Percentiles rank a stretch among this genome's conserved stretches.
Conservation (phyloP, 495 filamentous ascomycete species). For the Penicillium goetzii region DNA sequence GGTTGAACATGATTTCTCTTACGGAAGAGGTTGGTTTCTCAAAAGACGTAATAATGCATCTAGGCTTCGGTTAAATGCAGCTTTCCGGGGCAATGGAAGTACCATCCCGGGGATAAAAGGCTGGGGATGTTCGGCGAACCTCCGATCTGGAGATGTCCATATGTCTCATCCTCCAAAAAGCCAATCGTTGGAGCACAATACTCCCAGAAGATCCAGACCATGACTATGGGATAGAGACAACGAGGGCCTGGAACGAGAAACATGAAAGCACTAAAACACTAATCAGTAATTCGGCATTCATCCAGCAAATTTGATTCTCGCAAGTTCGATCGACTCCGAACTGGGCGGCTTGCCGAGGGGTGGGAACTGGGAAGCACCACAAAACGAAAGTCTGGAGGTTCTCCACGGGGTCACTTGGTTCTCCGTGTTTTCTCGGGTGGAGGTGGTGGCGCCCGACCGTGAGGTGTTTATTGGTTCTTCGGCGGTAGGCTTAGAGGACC, state of each 20-base stretch:
- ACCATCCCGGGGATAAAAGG: neutral
- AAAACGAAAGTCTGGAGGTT: constrained; percentile 6
- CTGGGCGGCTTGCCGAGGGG: constrained; percentile 12
- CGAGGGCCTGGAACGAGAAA: neutral
- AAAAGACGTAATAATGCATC: neutral
- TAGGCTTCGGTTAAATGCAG: neutral
- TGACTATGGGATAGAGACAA: neutral
- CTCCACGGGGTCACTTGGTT: neutral
- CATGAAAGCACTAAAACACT: no score
- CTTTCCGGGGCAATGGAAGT: neutral
- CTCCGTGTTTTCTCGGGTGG: constrained; percentile 8
- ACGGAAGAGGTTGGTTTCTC: neutral
- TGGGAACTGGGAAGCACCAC: neutral
- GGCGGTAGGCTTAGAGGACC: neutral
- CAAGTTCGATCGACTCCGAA: neutral
- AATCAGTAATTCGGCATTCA: neutral
- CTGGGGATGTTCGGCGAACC: neutral
- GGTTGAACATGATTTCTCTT: neutral
- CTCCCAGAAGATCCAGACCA: no score
- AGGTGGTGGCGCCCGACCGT: neutral
- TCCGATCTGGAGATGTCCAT: neutral
- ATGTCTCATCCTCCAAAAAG: neutral
- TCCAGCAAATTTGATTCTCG: neutral
- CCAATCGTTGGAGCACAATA: neutral
- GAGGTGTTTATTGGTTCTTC: neutral